Evolutionary conservation across 2,329 filamentous ascomycete genomes (phyloP), one percentile per base, ranked within the genome.

Genomic region (Kalaharituber pfeilii): DNA sequence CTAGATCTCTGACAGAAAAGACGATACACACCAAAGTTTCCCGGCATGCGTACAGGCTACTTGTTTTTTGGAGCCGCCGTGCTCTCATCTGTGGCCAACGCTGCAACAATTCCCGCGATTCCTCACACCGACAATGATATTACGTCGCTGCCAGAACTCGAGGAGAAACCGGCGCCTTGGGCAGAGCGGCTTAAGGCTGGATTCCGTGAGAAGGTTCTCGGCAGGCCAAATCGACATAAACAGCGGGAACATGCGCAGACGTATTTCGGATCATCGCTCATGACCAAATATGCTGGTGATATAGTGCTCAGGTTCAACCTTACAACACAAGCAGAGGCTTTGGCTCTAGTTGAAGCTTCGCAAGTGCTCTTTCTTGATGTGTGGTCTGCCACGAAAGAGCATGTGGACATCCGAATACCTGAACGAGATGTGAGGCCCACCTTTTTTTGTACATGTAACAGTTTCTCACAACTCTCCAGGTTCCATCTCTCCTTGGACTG

Each of bases 251-350:
- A 20, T 57, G 57, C 60, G 60, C 53, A 64, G 59, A 57, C 65
- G 30, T 53, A 57, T 44, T 50, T 60, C 13, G 55, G 56, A 29
- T 53, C 59, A 25, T 51, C 54, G 30, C 55, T 54, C 7, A 57
- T 62, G 28, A 60, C 58, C 15, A 60, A 71, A 59, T 94, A 94
- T 66, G 78, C 79, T 58, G 78, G 82, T 58, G 81, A 95, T 67
- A 75, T 94, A n/a, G 86, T 98, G 15, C 71, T 96, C 59, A 81
- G 91, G 36, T 95, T 96, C 74, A 86, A 83, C 64, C 71, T 95
- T 53, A 80, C 76, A 57, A 80, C 76, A 25, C 68, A 73, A 2
- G 74, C 79, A 20, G 84, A 94, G 65, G 81, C 84, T 56, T 69
- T 71, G 29, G 81, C 81, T 1, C 71, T 94, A 54, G 75, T 80